Base-by-base conservation (phyloP, 345 rosid genomes). In the Euphorbia peplus region DNA sequence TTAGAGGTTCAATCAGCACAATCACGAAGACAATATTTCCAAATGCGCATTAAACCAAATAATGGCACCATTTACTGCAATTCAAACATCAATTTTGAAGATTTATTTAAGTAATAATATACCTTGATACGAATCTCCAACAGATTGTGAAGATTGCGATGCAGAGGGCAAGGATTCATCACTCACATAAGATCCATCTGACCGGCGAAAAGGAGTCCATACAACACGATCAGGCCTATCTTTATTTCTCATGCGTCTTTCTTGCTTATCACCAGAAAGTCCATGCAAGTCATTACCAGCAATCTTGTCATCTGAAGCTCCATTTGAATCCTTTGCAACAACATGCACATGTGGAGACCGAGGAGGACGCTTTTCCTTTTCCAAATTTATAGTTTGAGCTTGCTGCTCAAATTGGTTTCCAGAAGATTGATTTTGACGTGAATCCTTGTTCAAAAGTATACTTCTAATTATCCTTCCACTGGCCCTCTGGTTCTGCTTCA, bases 211-310 rank as follows among this genome's bases (percentile, higher is more conserved):
- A 65, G 90, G 87, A 75, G 91, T 76, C 96, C 93, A 83, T 37
- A 85, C 82, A 71, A 81, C 79, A 54, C 86, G 93, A 83, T 88
- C 93, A 68, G 87, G 90, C 65, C 90, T 85, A 65, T 88, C 96
- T 81, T 73, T 88, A 76, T 85, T 83, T 78, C 86, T 79, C 47
- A 74, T 46, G 37, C 84, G 84, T 66, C 75, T 85, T 80, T 83
- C 92, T 28, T 52, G 77, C 73, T 83, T 87, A 68, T 83, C 87
- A 42, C 68, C 72, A 28, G 67, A 29, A 57, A 70, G 63, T 50
- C 81, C 76, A 68, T 76, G 76, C 29, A 63, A 54, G 22, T 83
- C 86, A 69, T 81, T 86, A 60, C 82, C 84, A 60, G 73, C 68
- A 76, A 64, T 73, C 78, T 78, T 80, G 72, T 73, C 86, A 72